These are phyloP conservation scores for Fusarium sp. DNA, from an alignment of 2,329 filamentous ascomycete genomes.

Conservation along the genomic window DNA sequence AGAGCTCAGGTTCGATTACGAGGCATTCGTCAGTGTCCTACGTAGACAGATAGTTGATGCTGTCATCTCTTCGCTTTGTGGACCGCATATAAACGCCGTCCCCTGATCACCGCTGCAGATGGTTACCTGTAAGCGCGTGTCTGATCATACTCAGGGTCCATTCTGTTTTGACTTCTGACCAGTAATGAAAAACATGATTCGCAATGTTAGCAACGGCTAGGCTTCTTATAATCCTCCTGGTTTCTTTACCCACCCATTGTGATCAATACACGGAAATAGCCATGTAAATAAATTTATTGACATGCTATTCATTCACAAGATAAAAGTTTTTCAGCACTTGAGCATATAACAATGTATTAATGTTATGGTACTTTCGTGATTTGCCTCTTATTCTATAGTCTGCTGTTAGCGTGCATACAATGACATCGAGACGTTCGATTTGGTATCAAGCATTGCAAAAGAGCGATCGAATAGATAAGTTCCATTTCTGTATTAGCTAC, in stretches of 20 bases:
- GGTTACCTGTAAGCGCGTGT: neutral
- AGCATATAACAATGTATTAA: no score
- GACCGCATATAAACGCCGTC: neutral
- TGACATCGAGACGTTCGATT: neutral
- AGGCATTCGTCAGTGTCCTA: neutral
- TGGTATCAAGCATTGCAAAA: no score
- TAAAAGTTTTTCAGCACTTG: neutral
- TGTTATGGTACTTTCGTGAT: neutral
- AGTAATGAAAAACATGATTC: neutral
- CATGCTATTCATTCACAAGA: neutral
- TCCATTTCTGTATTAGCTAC: neutral
- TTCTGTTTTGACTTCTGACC: neutral
- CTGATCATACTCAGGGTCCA: neutral
- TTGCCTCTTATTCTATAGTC: neutral
- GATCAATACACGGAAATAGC: neutral
- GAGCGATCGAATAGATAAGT: neutral
- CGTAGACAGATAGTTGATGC: neutral
- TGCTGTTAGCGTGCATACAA: neutral
- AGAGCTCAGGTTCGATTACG: neutral
- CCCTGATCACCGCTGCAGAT: neutral
- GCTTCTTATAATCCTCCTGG: neutral
- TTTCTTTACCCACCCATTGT: neutral
- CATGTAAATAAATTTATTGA: neutral
- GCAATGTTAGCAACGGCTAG: neutral
- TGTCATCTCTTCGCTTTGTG: neutral